phyloP scores from a whole-genome alignment of 1,284 basidiomycete genomes.

The Sphagnurus paluster region DNA sequence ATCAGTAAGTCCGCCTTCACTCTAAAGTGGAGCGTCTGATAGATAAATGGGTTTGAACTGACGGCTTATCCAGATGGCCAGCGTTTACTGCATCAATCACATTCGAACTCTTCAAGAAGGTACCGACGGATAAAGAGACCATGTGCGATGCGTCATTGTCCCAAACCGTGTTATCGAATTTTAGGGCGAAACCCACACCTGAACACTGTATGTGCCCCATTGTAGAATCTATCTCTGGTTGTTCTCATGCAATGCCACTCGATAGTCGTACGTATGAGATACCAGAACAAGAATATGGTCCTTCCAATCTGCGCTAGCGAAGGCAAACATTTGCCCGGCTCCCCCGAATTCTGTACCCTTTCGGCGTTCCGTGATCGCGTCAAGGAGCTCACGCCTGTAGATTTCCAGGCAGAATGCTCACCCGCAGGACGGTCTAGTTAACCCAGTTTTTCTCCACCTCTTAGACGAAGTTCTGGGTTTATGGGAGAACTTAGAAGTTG shows the following conservation, averaged over 20 bases:
- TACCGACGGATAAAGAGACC: constrained; percentile 5
- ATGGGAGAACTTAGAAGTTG: neutral
- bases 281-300: constrained; percentile 68
- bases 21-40: neutral
- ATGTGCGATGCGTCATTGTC: constrained; percentile 27
- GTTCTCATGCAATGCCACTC: neutral
- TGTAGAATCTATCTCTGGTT: neutral
- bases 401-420: constrained; percentile 66
- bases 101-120: constrained; percentile 67
- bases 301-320: constrained; percentile 68
- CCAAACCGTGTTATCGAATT: constrained; percentile 36
- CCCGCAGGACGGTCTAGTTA: constrained; percentile 23
- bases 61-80: constrained; percentile 55
- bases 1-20: constrained; percentile 45
- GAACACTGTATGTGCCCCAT: constrained; percentile 44
- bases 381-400: constrained; percentile 58
- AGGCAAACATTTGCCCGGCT: constrained; percentile 70
- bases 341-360: constrained; percentile 78
- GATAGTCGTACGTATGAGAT: constrained; percentile 77
- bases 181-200: constrained; percentile 26
- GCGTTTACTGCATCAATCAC: constrained; percentile 72
- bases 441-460: neutral
- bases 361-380: constrained; percentile 65
- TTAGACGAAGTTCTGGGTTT: neutral
- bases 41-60: neutral